Percentiles rank a stretch among this genome's conserved stretches.
phyloP scores from a whole-genome alignment of 306 rosid genomes.

The Rosa multiflora region DNA sequence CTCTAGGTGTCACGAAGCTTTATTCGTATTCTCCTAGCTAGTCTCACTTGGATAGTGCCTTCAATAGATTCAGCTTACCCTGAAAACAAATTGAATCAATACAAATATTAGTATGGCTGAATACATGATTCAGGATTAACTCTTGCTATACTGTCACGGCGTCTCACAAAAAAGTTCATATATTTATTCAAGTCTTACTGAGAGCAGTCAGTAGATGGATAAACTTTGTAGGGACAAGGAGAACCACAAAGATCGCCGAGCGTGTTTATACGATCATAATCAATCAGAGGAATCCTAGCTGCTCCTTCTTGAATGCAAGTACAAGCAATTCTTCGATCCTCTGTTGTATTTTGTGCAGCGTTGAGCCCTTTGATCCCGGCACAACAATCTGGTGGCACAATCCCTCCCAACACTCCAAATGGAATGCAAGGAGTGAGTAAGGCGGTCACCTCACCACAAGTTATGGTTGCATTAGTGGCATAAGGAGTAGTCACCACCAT shows the following conservation, averaged over 20 bases:
- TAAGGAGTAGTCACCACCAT: constrained; percentile 13
- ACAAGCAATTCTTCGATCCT: constrained; percentile 51
- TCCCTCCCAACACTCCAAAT: constrained; percentile 58
- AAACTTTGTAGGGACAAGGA: constrained; percentile 53
- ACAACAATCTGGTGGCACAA: constrained; percentile 50
- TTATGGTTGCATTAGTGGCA: constrained; percentile 25
- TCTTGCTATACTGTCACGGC: neutral
- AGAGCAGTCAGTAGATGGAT: constrained; percentile 66
- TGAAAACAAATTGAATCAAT: constrained; percentile 30
- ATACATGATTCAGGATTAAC: neutral
- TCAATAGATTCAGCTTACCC: constrained; percentile 35
- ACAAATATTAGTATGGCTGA: neutral
- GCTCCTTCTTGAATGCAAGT: constrained; percentile 48
- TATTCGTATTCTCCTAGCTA: neutral
- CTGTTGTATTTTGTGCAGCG: constrained; percentile 36
- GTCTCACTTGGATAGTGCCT: neutral
- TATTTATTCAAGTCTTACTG: constrained; percentile 17
- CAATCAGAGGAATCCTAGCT: constrained; percentile 42
- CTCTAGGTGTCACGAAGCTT: neutral
- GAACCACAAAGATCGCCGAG: constrained; percentile 42
- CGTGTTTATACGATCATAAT: constrained; percentile 39
- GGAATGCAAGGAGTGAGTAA: constrained; percentile 59
- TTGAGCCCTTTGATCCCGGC: constrained; percentile 46
- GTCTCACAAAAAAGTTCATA: neutral
- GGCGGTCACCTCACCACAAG: constrained; percentile 44